Evolutionary conservation across 2,329 filamentous ascomycete species (phyloP).

Genomic region (Alternaria atra): DNA sequence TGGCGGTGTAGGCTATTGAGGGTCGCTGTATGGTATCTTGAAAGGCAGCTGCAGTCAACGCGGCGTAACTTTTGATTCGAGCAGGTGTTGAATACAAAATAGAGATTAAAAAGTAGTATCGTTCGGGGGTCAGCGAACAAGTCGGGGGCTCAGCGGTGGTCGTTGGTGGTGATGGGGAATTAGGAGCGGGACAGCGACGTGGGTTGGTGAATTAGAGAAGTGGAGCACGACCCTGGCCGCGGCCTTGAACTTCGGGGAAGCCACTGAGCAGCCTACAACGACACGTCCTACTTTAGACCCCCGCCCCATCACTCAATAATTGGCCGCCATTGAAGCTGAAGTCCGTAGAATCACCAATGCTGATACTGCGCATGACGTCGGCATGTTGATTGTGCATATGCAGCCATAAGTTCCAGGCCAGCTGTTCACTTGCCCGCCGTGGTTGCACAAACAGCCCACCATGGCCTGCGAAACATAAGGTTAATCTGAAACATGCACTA

Average conservation of each 20-base stretch:
- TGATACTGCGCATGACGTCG: conserved; percentile 8
- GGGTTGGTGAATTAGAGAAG: conserved; percentile 24
- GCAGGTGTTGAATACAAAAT: conserved; percentile 6
- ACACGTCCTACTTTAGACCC: background rate
- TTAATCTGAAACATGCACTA: conserved; percentile 31
- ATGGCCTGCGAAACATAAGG: conserved; percentile 18
- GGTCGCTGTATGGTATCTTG: conserved; percentile 13
- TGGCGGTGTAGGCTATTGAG: conserved; percentile 20
- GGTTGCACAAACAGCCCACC: conserved; percentile 20
- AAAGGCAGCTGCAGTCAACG: conserved; percentile 30
- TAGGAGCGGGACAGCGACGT: conserved; percentile 18
- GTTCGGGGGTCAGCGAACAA: conserved; percentile 5
- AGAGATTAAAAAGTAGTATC: conserved; percentile 14
- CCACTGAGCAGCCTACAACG: conserved; percentile 17
- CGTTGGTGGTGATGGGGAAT: conserved; percentile 16
- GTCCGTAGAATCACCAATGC: background rate
- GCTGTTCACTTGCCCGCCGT: conserved; percentile 13
- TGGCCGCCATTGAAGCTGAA: background rate
- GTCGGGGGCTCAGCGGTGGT: conserved; percentile 1
- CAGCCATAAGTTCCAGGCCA: conserved; percentile 9
- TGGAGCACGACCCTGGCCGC: conserved; percentile 19
- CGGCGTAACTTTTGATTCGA: conserved; percentile 5
- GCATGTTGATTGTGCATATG: conserved; percentile 7
- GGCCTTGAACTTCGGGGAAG: conserved; percentile 16
- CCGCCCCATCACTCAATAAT: background rate